These are phyloP conservation scores for Beauveria medogensis DNA, from an alignment of 2,329 filamentous ascomycete genomes.

Conservation along the genomic window DNA sequence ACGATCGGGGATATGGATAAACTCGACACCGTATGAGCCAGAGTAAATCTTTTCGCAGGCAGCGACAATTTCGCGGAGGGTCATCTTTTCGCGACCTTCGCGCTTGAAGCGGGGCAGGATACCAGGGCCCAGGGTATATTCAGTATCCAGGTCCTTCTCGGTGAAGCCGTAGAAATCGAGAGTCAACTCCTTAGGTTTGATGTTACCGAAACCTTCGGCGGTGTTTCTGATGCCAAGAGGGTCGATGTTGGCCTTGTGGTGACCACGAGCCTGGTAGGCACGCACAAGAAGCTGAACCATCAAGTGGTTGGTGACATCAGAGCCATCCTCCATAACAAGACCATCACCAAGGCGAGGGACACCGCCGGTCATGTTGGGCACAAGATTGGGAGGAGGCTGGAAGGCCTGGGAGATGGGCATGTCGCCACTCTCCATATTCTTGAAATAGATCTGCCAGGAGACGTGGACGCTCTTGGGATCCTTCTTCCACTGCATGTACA, in stretches of 20 bases:
- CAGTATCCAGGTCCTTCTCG: conserved; percentile 85
- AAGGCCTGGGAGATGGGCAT: conserved; percentile 98
- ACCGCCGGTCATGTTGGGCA: conserved; percentile 72
- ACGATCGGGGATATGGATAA: conserved; percentile 96
- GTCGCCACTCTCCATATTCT: conserved; percentile 96
- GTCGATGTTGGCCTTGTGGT: conserved; percentile 97
- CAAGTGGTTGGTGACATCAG: conserved; percentile 88
- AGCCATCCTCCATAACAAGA: conserved; percentile 58
- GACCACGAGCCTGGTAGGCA: conserved; percentile 94
- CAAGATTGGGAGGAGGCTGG: conserved; percentile 85
- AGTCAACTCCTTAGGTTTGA: conserved; percentile 84
- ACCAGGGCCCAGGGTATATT: conserved; percentile 87
- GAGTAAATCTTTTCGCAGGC: conserved; percentile 95
- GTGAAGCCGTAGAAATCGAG: conserved; percentile 93
- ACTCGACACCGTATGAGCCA: conserved; percentile 94
- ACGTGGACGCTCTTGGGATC: conserved; percentile 91
- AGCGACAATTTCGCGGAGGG: conserved; percentile 83
- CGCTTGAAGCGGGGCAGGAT: conserved; percentile 91
- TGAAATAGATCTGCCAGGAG: conserved; percentile 99
- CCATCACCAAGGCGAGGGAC: conserved; percentile 66
- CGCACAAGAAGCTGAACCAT: conserved; percentile 96
- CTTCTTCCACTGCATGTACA: conserved; percentile 97
- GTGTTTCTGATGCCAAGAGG: conserved; percentile 81
- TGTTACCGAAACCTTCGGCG: conserved; percentile 71
- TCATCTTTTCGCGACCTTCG: conserved; percentile 89